These are phyloP conservation scores for Colletotrichum navitas DNA, from an alignment of 2,329 filamentous ascomycete species.

Conservation along the genomic window DNA sequence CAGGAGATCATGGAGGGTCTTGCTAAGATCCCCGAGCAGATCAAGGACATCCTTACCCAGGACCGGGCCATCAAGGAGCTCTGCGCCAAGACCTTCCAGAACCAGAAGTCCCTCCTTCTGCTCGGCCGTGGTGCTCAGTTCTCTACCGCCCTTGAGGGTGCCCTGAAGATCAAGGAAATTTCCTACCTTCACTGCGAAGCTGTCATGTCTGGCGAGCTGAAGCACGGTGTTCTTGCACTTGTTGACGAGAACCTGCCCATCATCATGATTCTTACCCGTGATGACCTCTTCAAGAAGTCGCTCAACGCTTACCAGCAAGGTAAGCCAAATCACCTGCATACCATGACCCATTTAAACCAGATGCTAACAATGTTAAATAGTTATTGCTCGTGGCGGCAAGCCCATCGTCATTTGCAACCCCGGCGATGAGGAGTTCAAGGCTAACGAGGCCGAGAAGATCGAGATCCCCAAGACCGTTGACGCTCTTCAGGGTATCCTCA, in stretches of 20 bases:
- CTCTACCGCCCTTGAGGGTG: slow-evolving; percentile 96
- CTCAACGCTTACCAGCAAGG: slow-evolving; percentile 99
- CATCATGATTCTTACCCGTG: slow-evolving; percentile 98
- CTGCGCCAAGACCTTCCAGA: slow-evolving; percentile 91
- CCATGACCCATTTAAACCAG: not conserved
- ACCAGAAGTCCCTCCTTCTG: slow-evolving; percentile 95
- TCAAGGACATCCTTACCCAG: slow-evolving; percentile 90
- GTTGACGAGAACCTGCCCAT: slow-evolving; percentile 99
- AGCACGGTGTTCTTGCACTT: slow-evolving; percentile 96
- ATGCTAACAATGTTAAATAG: slow-evolving; percentile 57
- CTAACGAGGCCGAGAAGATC: slow-evolving; percentile 93
- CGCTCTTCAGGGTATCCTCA: slow-evolving; percentile 94
- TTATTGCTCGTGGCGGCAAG: slow-evolving; percentile 94
- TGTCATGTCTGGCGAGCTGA: slow-evolving; percentile 99
- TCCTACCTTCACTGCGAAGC: slow-evolving; percentile 99
- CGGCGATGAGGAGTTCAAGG: slow-evolving; percentile 87
- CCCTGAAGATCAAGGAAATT: slow-evolving; percentile 99
- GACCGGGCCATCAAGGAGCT: slow-evolving; percentile 95
- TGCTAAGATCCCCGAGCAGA: slow-evolving; percentile 87
- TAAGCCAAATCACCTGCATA: slow-evolving; percentile 58
- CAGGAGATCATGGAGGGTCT: slow-evolving; percentile 98
- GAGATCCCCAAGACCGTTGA: slow-evolving; percentile 97
- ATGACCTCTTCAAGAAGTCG: slow-evolving; percentile 98
- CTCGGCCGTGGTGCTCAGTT: slow-evolving; percentile 96
- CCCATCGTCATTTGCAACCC: slow-evolving; percentile 99